Evolutionary conservation across 305 asterid genomes (phyloP), one percentile per base, ranked within the genome.

Genomic region (Vinca major): DNA sequence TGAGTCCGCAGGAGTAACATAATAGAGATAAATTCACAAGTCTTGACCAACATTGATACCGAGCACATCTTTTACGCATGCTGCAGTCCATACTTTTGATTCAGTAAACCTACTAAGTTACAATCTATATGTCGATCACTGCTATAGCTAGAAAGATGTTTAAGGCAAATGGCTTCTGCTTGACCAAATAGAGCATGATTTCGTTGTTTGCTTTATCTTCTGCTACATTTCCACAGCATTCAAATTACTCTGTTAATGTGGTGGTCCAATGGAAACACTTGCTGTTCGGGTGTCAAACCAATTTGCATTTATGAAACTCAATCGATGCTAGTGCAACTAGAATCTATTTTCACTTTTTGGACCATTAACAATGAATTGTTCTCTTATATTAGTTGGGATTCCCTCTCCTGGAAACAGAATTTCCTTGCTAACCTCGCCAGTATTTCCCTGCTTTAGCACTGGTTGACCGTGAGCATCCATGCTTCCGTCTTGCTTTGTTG

Each of bases 1-100:
- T 16, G n/a, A 37, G 36, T 62, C 66, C 14, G 20, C 50, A 62
- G 33, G 64, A 33, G 56, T 13, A 36, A 58, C 64, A 58, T n/a
- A 50, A 50, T 50, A 50, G 6, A 13, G 5, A 14, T 16, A 50
- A 17, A 50, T 50, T 50, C 5, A 4, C 16, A 7, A 57, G 63
- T 13, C 21, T 13, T 57, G 63, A 19, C 45, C 9, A 37, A 58
- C 21, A 13, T 26, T 26, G 33, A 26, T 58, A 37, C 36, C 14
- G 47, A 58, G 45, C 64, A 13, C 45, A 36, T 14, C 20, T 14
- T 14, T 37, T 37, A 36, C 11, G 6, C 44, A 33, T 58, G 20
- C 12, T 58, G 21, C 64, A 37, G 8, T 58, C 20, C 45, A 58
- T 37, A 13, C 33, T 55, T 55, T 55, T 3, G 40, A 20, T 55